Conservation (phyloP, 306 rosid genomes). For the Geum urbanum region DNA sequence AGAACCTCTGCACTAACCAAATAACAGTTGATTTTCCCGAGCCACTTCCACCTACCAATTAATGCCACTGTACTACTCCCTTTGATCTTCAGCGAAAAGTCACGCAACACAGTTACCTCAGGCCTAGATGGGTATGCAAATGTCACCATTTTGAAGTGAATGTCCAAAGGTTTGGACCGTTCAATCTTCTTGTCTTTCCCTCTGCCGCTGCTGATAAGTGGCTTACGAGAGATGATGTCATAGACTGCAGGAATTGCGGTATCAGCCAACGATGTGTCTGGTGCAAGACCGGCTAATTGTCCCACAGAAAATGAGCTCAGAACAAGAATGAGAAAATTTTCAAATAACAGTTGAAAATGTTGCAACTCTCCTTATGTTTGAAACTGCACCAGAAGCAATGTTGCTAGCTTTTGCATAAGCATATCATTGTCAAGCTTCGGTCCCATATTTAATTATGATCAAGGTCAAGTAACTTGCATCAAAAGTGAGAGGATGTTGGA, state of each 20-base stretch:
- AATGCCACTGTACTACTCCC: conserved; percentile 71
- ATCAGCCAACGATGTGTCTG: conserved; percentile 74
- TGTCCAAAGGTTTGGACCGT: conserved; percentile 39
- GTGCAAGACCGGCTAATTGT: conserved; percentile 86
- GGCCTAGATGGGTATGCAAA: conserved; percentile 90
- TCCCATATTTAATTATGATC: conserved; percentile 69
- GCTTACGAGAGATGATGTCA: conserved; percentile 57
- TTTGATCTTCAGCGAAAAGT: conserved; percentile 59
- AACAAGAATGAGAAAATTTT: conserved; percentile 88
- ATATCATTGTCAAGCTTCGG: conserved; percentile 57
- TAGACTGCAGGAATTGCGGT: conserved; percentile 65
- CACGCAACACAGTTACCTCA: conserved; percentile 53
- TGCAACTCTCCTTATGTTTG: conserved; percentile 76
- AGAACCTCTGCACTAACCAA: conserved; percentile 86
- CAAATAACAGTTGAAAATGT: conserved; percentile 87
- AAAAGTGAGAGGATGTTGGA: conserved; percentile 82
- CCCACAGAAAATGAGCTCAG: conserved; percentile 91
- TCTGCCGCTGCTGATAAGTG: conserved; percentile 41
- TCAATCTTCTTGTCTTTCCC: conserved; percentile 43
- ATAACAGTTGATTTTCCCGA: conserved; percentile 87
- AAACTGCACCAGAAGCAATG: conserved; percentile 85
- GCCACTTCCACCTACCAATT: conserved; percentile 84
- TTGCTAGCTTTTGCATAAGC: conserved; percentile 78
- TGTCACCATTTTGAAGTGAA: conserved; percentile 75
- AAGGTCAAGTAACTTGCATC: conserved; percentile 83